Percentiles rank a stretch among this genome's conserved stretches.
Conservation (phyloP, 495 filamentous ascomycete species). For the Penicillium cataractarum region DNA sequence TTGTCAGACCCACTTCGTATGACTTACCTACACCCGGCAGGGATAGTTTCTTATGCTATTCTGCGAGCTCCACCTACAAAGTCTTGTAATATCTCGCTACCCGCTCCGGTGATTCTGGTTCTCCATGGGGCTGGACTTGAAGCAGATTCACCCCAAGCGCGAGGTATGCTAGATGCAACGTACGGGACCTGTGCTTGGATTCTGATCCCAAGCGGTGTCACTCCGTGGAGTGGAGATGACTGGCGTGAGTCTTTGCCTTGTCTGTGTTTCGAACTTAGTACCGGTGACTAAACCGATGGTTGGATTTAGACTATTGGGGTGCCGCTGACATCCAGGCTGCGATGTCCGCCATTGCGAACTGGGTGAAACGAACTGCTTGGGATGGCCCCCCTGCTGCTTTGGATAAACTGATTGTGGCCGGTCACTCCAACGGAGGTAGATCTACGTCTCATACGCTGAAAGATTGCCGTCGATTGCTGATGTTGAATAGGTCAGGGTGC, state of each 20-base stretch:
- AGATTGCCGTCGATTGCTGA: conserved; percentile 29
- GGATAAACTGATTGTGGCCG: neutral
- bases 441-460: neutral
- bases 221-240: conserved; percentile 65
- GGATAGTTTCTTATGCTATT: conserved; percentile 64
- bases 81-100: neutral
- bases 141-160: conserved; percentile 48
- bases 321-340: conserved; percentile 59
- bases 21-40: conserved; percentile 59
- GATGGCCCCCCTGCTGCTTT: neutral
- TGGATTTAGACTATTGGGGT: conserved; percentile 55
- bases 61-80: conserved; percentile 54
- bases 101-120: neutral
- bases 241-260: conserved; percentile 52
- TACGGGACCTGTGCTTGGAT: conserved; percentile 59
- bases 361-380: conserved; percentile 46
- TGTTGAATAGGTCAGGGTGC: conserved; percentile 51
- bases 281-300: conserved; percentile 14
- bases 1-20: conserved; percentile 55
- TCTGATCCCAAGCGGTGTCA: conserved; percentile 61
- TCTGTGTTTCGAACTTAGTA: neutral
- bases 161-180: conserved; percentile 51
- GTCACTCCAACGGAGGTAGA: conserved; percentile 9
- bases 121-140: conserved; percentile 64
- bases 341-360: conserved; percentile 50